Percentiles rank a stretch among this genome's conserved stretches.
Conservation (phyloP, 352 stramenopile species). For the Pythium grandisporangium region DNA sequence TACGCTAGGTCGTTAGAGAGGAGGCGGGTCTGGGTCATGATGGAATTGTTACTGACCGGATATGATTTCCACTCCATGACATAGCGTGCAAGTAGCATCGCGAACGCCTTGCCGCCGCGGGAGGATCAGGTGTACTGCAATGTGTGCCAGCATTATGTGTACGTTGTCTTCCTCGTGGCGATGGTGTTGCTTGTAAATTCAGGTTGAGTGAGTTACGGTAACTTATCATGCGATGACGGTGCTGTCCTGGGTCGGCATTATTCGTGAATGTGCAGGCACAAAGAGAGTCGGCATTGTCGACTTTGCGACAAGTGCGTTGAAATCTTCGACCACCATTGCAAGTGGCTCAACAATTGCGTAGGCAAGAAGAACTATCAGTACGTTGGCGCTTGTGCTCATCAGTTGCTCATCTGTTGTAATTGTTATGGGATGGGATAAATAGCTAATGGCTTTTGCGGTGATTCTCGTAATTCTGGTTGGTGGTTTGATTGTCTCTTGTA, state of each 20-base stretch:
- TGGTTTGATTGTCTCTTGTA: too few relatives aligned
- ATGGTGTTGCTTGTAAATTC: too few relatives aligned
- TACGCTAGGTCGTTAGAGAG: too few relatives aligned
- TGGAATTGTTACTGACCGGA: too few relatives aligned
- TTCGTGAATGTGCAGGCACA: slow-evolving; percentile 32
- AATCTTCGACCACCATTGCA: slow-evolving; percentile 97
- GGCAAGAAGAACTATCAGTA: slow-evolving; percentile 79
- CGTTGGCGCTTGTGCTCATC: background rate
- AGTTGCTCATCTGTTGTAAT: background rate
- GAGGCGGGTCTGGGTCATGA: too few relatives aligned
- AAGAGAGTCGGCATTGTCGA: slow-evolving; percentile 89
- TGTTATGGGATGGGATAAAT: background rate
- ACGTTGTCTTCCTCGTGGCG: too few relatives aligned
- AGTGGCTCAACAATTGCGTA: slow-evolving; percentile 96
- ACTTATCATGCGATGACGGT: background rate
- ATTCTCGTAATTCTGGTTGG: too few relatives aligned
- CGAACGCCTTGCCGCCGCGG: too few relatives aligned
- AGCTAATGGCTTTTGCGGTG: too few relatives aligned
- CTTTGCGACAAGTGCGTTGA: slow-evolving; percentile 96
- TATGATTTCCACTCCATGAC: too few relatives aligned
- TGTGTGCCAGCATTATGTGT: slow-evolving; percentile 85
- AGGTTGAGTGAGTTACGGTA: too few relatives aligned
- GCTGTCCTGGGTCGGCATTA: background rate
- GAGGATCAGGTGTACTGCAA: slow-evolving; percentile 78
- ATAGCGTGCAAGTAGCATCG: too few relatives aligned